Conservation (phyloP, 2,329 filamentous ascomycete species). For the Geosmithia flava region DNA sequence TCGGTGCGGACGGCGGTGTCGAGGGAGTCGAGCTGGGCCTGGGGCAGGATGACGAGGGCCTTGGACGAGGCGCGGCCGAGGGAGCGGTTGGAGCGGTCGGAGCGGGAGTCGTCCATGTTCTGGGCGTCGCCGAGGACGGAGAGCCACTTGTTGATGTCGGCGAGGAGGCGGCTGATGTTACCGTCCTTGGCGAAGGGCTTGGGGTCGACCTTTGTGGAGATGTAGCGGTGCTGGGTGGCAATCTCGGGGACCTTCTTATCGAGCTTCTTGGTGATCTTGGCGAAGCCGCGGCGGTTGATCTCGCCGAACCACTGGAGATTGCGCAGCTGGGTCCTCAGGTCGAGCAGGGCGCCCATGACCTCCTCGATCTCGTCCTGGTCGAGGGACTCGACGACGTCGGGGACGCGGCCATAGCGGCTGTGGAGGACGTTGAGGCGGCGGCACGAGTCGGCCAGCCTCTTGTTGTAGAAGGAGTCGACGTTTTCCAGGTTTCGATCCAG, state of each 20-base stretch:
- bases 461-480: slow-evolving; percentile 94
- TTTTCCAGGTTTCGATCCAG: slow-evolving; percentile 96
- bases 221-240: slow-evolving; percentile 71
- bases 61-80: slow-evolving; percentile 67
- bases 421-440: slow-evolving; percentile 77
- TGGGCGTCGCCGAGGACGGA: slow-evolving; percentile 70
- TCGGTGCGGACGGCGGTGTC: slow-evolving; percentile 63
- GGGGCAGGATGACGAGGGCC: slow-evolving; percentile 59
- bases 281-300: slow-evolving; percentile 87
- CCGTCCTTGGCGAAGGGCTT: slow-evolving; percentile 73
- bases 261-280: slow-evolving; percentile 98
- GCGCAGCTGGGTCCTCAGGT: slow-evolving; percentile 74
- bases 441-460: slow-evolving; percentile 76
- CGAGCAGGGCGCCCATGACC: slow-evolving; percentile 77
- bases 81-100: slow-evolving; percentile 62
- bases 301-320: slow-evolving; percentile 98
- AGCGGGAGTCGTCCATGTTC: slow-evolving; percentile 61
- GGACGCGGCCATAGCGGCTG: slow-evolving; percentile 69
- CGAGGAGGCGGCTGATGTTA: slow-evolving; percentile 32
- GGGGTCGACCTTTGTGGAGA: slow-evolving; percentile 82
- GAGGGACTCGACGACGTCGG: slow-evolving; percentile 57
- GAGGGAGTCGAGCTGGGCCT: slow-evolving; percentile 54
- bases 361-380: slow-evolving; percentile 88
- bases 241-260: slow-evolving; percentile 82
- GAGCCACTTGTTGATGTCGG: slow-evolving; percentile 81